Evolutionary conservation across 345 rosid genomes (phyloP).

Genomic region (Psidium friedrichsthalianum): DNA sequence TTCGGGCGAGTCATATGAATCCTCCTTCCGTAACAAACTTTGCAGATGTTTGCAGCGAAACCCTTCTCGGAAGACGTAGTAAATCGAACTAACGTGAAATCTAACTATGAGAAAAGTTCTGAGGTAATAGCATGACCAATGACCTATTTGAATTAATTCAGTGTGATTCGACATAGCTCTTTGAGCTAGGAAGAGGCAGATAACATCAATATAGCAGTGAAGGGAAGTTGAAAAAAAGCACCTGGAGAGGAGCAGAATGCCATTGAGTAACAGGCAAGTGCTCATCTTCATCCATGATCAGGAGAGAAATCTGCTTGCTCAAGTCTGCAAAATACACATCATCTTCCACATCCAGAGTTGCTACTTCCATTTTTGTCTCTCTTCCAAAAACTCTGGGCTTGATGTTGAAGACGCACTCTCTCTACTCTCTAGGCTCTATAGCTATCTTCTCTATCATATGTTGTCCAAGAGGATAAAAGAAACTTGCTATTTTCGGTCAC

Average conservation of each 20-base stretch:
- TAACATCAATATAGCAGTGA: not conserved
- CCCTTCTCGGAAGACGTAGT: not conserved
- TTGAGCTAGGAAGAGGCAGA: not conserved
- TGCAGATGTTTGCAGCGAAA: not conserved
- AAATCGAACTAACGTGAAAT: not conserved
- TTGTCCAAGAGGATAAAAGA: not conserved
- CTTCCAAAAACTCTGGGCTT: not conserved
- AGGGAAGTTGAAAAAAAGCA: not conserved
- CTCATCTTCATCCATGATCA: constrained; percentile 88
- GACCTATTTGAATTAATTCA: not conserved
- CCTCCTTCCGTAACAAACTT: not conserved
- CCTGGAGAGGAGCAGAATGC: constrained; percentile 64
- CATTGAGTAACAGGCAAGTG: constrained; percentile 33
- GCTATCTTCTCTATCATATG: not conserved
- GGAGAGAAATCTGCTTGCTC: constrained; percentile 85
- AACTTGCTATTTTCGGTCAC: not conserved
- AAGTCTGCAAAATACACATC: constrained; percentile 84
- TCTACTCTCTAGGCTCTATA: not conserved
- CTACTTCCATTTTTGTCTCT: constrained; percentile 19
- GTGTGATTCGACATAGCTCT: not conserved
- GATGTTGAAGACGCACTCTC: not conserved
- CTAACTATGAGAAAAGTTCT: not conserved
- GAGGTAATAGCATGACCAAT: not conserved
- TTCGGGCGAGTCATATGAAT: not conserved
- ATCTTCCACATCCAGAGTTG: constrained; percentile 70